Base-by-base conservation (phyloP, 768 basidiomycete species). In the Cystofilobasidium ferigula region DNA sequence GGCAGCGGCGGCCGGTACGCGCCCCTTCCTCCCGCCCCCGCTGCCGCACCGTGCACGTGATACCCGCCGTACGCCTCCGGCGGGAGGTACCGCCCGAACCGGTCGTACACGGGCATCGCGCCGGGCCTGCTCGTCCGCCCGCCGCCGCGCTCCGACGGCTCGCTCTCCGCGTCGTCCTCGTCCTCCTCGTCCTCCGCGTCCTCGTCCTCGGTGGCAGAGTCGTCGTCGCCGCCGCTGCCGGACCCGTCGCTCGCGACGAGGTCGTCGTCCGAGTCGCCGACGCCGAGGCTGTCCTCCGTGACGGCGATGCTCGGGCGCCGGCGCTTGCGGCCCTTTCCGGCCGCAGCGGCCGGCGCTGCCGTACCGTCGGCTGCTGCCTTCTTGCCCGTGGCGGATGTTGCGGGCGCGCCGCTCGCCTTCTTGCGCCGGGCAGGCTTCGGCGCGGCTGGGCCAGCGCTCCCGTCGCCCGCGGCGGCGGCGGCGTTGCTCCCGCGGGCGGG, bases 141-240 rank as follows among this genome's bases (percentile, higher is more conserved):
- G 16, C 58, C 28, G 16, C 51, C 61, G n/a, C 51, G 47, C n/a
- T 47, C 61, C 20, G 48, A 47, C 28, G 48, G 47, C 47, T 62
- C 61, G n/a, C 51, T 51, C n/a, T 62, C 62, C 0, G 36, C 62
- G 10, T 63, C 62, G 22, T 14, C 40, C 51, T 26, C 53, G 16
- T 61, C 59, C 51, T 63, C 35, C 51, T 35, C 24, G 38, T 28
- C 36, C 36, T 61, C 16, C 26, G 28, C 51, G 40, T 34, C 18
- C 36, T 54, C 53, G 26, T 43, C 38, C 38, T 43, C 51, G 18
- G 24, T 30, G 16, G 8, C n/a, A 8, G 32, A 51, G 34, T 34
- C 9, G 1, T 47, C 45, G 28, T 20, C 14, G 57, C 42, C 61
- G 36, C 9, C 10, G 36, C 35, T 36, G 47, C 53, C 35, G 59